phyloP scores from a whole-genome alignment of 2,329 filamentous ascomycete species.

The Rutstroemia sp. region DNA sequence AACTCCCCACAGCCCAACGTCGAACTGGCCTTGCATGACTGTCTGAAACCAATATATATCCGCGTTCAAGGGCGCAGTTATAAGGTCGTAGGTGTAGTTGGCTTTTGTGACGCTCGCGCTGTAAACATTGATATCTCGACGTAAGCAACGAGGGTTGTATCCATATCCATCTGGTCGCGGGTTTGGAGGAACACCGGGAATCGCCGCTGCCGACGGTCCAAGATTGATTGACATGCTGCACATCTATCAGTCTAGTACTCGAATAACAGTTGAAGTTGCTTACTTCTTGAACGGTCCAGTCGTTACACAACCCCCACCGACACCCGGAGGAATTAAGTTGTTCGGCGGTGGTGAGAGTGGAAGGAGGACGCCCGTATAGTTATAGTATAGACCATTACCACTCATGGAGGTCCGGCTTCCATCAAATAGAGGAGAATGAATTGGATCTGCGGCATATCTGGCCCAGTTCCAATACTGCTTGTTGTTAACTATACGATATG shows the following conservation, averaged over 20 bases:
- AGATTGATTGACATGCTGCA: conserved; percentile 32
- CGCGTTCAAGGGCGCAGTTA: conserved; percentile 27
- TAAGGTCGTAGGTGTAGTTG: conserved; percentile 32
- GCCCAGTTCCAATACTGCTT: conserved; percentile 38
- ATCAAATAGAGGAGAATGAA: conserved; percentile 45
- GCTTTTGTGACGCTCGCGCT: conserved; percentile 33
- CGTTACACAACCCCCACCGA: conserved; percentile 48
- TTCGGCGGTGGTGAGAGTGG: conserved; percentile 12
- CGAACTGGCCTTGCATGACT: conserved; percentile 35
- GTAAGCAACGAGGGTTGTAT: conserved; percentile 36
- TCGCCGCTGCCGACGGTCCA: conserved; percentile 37
- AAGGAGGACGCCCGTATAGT: conserved; percentile 19
- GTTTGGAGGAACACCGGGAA: conserved; percentile 26
- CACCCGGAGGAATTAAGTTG: conserved; percentile 34
- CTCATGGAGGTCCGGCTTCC: conserved; percentile 43
- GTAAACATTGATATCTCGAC: conserved; percentile 34
- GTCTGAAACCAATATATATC: conserved; percentile 38
- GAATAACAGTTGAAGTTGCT: neutral
- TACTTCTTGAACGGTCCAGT: conserved; percentile 39
- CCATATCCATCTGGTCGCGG: conserved; percentile 28
- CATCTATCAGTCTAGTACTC: neutral
- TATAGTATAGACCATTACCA: conserved; percentile 36
- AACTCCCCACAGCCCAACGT: conserved; percentile 29
- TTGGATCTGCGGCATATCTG: conserved; percentile 35
- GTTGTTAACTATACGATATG: neutral